Conservation (phyloP, 208 protist species). For the Trypanosoma caninum region DNA sequence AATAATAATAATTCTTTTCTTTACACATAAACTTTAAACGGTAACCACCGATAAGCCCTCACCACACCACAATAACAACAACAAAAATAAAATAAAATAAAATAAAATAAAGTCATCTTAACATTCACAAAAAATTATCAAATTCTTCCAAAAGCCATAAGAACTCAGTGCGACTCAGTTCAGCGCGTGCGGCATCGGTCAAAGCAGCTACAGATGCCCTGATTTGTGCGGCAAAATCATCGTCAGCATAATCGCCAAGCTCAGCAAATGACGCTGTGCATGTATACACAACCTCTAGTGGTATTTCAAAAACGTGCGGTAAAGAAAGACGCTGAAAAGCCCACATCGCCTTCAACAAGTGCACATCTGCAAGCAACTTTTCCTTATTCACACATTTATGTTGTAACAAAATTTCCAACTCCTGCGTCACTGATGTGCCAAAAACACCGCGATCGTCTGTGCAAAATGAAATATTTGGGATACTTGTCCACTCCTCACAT, state of each 20-base stretch:
- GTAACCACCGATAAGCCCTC: not conserved
- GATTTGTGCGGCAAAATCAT: not conserved
- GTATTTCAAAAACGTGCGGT: slow-evolving; percentile 53
- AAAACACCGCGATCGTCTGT: slow-evolving; percentile 90
- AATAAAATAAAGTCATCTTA: slow-evolving; percentile 5
- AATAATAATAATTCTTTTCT: no score
- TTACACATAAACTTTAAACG: no score
- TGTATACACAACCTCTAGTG: slow-evolving; percentile 40
- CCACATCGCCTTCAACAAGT: slow-evolving; percentile 28
- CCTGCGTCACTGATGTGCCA: slow-evolving; percentile 49
- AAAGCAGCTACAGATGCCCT: not conserved
- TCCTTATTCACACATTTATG: slow-evolving; percentile 27
- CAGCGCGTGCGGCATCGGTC: not conserved
- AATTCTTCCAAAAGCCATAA: slow-evolving; percentile 21
- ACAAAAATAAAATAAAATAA: slow-evolving; percentile 24
- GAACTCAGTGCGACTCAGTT: slow-evolving; percentile 20
- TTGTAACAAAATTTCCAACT: slow-evolving; percentile 45
- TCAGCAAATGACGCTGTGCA: no score
- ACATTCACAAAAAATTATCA: slow-evolving; percentile 19
- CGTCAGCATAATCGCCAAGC: no score
- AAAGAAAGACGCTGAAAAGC: slow-evolving; percentile 49
- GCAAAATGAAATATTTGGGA: slow-evolving; percentile 69
- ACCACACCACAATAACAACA: not conserved
- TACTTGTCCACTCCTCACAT: not conserved
- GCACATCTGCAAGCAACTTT: not conserved